Percentiles rank a stretch among this genome's conserved stretches.
Evolutionary conservation across 805 yeast species (phyloP).

Genomic region (Sugiyamaella americana): DNA sequence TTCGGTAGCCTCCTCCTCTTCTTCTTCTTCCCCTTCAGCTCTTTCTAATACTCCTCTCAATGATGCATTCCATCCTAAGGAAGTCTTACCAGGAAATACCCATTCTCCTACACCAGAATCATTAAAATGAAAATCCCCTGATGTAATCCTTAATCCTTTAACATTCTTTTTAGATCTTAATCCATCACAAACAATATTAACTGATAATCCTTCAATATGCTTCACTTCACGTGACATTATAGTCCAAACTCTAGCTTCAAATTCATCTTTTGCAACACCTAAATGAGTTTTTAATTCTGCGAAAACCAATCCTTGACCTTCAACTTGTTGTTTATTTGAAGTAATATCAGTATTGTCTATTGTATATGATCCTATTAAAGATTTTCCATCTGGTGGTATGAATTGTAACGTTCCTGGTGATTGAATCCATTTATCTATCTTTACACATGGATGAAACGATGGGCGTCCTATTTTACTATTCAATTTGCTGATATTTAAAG

Average conservation of each 20-base stretch:
- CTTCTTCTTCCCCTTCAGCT: conserved; percentile 17
- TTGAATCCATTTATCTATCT: conserved; percentile 45
- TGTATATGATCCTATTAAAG: conserved; percentile 55
- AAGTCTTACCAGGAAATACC: conserved; percentile 54
- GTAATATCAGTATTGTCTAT: conserved; percentile 38
- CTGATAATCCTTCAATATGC: conserved; percentile 41
- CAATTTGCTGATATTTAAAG: conserved; percentile 42
- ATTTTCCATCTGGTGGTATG: conserved; percentile 84
- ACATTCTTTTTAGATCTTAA: conserved; percentile 27
- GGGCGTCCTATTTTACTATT: conserved; percentile 49
- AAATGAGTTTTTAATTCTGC: conserved; percentile 50
- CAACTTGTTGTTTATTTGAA: not conserved
- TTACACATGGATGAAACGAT: conserved; percentile 65
- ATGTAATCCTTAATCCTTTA: conserved; percentile 58
- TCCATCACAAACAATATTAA: conserved; percentile 36
- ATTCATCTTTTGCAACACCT: conserved; percentile 50
- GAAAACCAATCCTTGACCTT: conserved; percentile 44
- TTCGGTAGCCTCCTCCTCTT: conserved; percentile 16
- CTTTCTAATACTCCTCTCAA: conserved; percentile 53
- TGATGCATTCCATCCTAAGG: conserved; percentile 62
- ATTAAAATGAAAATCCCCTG: conserved; percentile 65
- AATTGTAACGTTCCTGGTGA: conserved; percentile 51
- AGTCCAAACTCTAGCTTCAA: conserved; percentile 52
- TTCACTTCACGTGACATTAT: conserved; percentile 41
- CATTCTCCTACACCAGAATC: conserved; percentile 55